Base-by-base conservation (phyloP, 176 grass and related monocot species). In the Canna indica region DNA sequence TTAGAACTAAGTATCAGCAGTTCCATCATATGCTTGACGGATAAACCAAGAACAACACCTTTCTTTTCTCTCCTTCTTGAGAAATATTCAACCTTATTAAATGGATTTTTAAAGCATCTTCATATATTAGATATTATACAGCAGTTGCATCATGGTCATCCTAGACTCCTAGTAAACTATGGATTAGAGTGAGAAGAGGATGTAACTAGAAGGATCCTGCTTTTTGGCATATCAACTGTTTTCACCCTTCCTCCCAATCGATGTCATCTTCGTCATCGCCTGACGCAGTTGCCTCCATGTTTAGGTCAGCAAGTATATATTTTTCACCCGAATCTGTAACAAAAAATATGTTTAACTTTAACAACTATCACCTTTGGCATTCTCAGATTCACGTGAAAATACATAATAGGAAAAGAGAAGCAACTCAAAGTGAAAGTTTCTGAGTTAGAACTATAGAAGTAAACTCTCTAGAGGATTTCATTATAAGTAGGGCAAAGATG, bases 181-280 rank as follows among this genome's bases (percentile, higher is more conserved):
- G 47, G 22, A n/a, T 54, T 6, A 54, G 20, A n/a, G 50, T 54
- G 50, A 54, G 50, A 24, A 54, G 18, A 25, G 20, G 5, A 54
- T n/a, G 50, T 18, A 24, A 54, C 50, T 54, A n/a, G 20, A 46
- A 54, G 17, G 20, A 16, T 54, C 50, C 22, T 24, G 22, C 50
- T 54, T 7, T n/a, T 24, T 54, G 50, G 18, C 50, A 20, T n/a
- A 20, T 10, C 50, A 54, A 18, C 50, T 1, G 17, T 54, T 8
- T 29, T 95, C 79, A 96, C 44, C 91, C 91, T n/a, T 96, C 91
- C 60, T 91, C 81, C 88, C 88, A 91, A 20, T 78, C 88, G 53
- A 80, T 76, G n/a, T 86, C 80, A 76, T 91, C 91, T 75, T 86
- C 91, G 18, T 91, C 91, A 27, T 91, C 91, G 15, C 82, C 85